Conservation (phyloP, 2,329 filamentous ascomycete genomes). For the Botrytis fabae region DNA sequence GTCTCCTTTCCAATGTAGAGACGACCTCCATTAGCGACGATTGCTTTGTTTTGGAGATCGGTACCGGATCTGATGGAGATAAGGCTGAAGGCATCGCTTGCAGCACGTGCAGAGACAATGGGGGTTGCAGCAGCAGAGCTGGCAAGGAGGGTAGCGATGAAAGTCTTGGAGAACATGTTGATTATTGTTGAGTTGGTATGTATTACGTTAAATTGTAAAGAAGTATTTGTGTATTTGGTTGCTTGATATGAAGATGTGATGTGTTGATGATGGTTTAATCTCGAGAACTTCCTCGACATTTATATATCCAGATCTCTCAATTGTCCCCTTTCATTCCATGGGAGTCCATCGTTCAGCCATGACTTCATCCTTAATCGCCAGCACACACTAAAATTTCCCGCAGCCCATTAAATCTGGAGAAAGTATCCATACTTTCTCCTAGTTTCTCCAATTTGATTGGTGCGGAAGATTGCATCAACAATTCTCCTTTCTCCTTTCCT, state of each 20-base stretch:
- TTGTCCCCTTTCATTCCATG: not conserved
- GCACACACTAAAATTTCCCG: not conserved
- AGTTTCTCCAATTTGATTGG: not conserved
- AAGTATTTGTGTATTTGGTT: not conserved
- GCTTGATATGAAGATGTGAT: not conserved
- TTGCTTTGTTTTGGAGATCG: conserved; percentile 3
- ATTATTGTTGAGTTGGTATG: conserved; percentile 2
- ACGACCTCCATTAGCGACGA: not conserved
- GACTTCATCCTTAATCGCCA: conserved; percentile 8
- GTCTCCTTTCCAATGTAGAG: conserved; percentile 20
- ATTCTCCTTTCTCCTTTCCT: conserved; percentile 2
- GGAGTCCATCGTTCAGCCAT: not conserved
- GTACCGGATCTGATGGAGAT: conserved; percentile 28
- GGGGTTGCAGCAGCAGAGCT: conserved; percentile 24
- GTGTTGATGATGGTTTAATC: not conserved
- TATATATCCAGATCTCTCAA: conserved; percentile 9
- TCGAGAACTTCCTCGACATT: conserved; percentile 5
- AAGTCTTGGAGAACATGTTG: conserved; percentile 26
- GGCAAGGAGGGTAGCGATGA: conserved; percentile 23
- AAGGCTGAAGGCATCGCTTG: not conserved
- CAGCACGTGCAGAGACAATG: not conserved
- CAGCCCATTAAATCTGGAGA: not conserved
- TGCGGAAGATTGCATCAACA: conserved; percentile 5
- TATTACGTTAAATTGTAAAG: conserved; percentile 2
- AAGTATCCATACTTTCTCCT: not conserved